Conservation (phyloP, 2,329 filamentous ascomycete genomes). For the Zasmidium citrigriseum region DNA sequence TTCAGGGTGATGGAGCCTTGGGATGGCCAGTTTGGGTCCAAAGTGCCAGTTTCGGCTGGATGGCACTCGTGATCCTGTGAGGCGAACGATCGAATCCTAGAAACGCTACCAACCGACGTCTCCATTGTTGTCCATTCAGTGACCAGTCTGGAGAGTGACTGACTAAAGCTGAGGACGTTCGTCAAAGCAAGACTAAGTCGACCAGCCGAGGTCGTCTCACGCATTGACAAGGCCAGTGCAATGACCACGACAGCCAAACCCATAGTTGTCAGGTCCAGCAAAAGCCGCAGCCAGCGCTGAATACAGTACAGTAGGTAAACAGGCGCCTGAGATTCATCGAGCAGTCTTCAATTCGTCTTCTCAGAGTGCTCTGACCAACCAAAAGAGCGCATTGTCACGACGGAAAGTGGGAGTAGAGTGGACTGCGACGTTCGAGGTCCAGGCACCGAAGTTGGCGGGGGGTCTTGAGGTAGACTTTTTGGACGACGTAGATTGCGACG, state of each 20-base stretch:
- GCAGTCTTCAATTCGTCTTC: slow-evolving; percentile 38
- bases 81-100: background rate
- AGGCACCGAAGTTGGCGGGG: slow-evolving; percentile 53
- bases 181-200: background rate
- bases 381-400: slow-evolving; percentile 56
- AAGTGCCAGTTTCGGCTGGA: background rate
- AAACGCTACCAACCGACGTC: slow-evolving; percentile 3
- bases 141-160: background rate
- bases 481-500: slow-evolving; percentile 41
- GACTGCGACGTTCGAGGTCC: slow-evolving; percentile 54
- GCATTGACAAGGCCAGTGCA: background rate
- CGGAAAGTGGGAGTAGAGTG: slow-evolving; percentile 53
- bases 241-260: slow-evolving; percentile 2
- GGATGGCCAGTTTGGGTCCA: slow-evolving; percentile 2
- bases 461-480: slow-evolving; percentile 50
- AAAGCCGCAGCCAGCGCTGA: slow-evolving; percentile 47
- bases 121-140: slow-evolving; percentile 8
- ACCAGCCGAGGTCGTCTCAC: background rate
- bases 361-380: slow-evolving; percentile 45
- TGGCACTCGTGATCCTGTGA: background rate
- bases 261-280: slow-evolving; percentile 37
- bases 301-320: slow-evolving; percentile 48
- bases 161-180: slow-evolving; percentile 1
- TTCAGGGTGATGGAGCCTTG: slow-evolving; percentile 1
- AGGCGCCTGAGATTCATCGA: slow-evolving; percentile 46